Base-by-base conservation (phyloP, 345 rosid species). In the Nephelium lappaceum region DNA sequence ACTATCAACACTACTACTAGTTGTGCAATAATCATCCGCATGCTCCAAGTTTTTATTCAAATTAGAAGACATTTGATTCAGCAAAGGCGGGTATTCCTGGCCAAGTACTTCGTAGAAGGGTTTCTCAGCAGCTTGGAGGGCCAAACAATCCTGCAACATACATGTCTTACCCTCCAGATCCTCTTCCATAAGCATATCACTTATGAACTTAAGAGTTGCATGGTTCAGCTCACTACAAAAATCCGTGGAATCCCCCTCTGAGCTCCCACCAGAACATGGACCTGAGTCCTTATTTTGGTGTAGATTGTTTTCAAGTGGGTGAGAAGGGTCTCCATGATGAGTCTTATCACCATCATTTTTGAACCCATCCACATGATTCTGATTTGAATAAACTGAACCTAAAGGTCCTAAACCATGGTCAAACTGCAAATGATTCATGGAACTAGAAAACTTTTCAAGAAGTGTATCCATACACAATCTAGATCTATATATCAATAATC, bases 81-180 rank as follows among this genome's bases (percentile, higher is more conserved):
- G 58, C 11, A 88, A 70, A 45, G 78, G 81, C 11, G 87, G 84
- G 66, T 84, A 75, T 15, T 84, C 76, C 69, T 87, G 85, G 45
- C 86, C 87, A 80, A 89, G 83, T 49, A 79, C 89, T 55, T 89
- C 91, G 67, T 83, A 84, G 16, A 89, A 84, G 25, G 89, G 82
- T 74, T 87, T 87, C 69, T 89, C 94, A 8, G 87, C 88, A 18
- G 89, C 91, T 81, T 91, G 94, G 71, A 91, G 90, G 39, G 93
- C 86, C 42, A 88, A 77, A 71, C 82, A 84, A 62, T 84, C 89
- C 82, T 86, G 90, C 75, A 86, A 78, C 91, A 89, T 89, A 79
- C 91, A 89, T 53, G 84, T 81, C 76, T 86, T 83, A 41, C 84
- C 82, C 74, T 83, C 93, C n/a, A 81, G 71, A 70, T 86, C 90